A percentile compares a stretch with the other conserved stretches of the same genome.
Conservation (phyloP, 495 filamentous ascomycete species). For the Penicillium roqueforti region DNA sequence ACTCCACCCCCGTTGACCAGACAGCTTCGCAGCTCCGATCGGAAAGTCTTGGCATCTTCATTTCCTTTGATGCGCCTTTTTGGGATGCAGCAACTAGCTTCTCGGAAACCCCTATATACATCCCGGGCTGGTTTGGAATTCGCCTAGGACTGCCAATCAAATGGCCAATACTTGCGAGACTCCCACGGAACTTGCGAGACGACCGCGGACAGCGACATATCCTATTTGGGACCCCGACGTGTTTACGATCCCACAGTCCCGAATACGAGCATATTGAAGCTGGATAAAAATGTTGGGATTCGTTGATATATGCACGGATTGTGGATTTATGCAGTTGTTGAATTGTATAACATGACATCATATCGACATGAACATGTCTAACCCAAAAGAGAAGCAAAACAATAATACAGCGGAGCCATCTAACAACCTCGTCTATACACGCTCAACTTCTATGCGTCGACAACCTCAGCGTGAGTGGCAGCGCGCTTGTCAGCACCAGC, state of each 20-base stretch:
- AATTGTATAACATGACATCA: conserved; percentile 6
- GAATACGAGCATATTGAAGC: not conserved
- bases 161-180: not conserved
- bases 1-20: conserved; percentile 1
- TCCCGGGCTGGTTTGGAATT: not conserved
- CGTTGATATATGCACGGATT: not conserved
- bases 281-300: not conserved
- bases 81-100: not conserved
- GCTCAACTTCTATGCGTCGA: not conserved
- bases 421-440: not conserved
- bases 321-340: too few relatives aligned
- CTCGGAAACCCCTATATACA: not conserved
- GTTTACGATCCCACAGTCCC: not conserved
- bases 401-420: not conserved
- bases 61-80: not conserved
- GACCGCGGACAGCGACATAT: not conserved
- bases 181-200: not conserved
- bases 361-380: not conserved
- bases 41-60: conserved; percentile 5
- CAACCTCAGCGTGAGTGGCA: conserved; percentile 15
- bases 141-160: not conserved
- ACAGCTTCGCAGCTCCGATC: conserved; percentile 4
- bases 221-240: not conserved
- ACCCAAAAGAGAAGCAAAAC: not conserved
- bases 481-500: conserved; percentile 17